Evolutionary conservation across 2,329 filamentous ascomycete species (phyloP), one percentile per base, ranked within the genome.

Genomic region (Xylaria polymorpha): DNA sequence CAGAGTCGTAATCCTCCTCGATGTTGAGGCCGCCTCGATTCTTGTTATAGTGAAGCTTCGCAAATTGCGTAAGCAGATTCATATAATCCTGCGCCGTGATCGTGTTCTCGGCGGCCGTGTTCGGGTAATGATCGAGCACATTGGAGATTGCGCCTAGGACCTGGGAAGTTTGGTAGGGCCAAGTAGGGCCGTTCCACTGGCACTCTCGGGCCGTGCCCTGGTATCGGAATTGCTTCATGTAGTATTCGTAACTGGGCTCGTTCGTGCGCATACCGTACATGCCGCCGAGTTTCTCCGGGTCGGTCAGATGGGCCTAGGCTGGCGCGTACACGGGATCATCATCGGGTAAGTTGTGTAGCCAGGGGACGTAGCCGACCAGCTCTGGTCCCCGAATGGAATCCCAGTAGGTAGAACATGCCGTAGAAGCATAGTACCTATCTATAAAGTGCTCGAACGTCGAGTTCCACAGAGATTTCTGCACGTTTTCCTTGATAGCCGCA

Each of bases 91-190:
- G 15, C 7, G 67, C 48, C 4, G 59, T 64, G 15, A 69, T 64
- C 3, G 62, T 39, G 3, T 56, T 56, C 12, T 63, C 2, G 3
- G 59, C 59, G 7, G 41, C 32, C 8, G 67, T 67, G 4, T 22
- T 57, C n/a, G 67, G 59, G 48, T 69, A 67, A 46, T 67, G 53
- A 29, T 69, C 64, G 10, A 69, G 41, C 22, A 69, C 59, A 29
- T 69, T 69, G 3, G 67, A 64, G 29, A 69, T 64, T 15, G 67
- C 67, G 18, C 39, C 61, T 14, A 69, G 55, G 18, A 67, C 64
- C 37, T 69, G 67, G 2, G 67, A 67, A 0, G 67, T 69, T 22
- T 69, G 67, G 41, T 69, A 69, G n/a, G 67, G 67, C 67, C 67
- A 69, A 3, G 43, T n/a, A 8, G 67, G 67, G 9, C 67, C 67